Base-by-base conservation (phyloP, 2,329 filamentous ascomycete species). In the Erysiphe pulchra region DNA sequence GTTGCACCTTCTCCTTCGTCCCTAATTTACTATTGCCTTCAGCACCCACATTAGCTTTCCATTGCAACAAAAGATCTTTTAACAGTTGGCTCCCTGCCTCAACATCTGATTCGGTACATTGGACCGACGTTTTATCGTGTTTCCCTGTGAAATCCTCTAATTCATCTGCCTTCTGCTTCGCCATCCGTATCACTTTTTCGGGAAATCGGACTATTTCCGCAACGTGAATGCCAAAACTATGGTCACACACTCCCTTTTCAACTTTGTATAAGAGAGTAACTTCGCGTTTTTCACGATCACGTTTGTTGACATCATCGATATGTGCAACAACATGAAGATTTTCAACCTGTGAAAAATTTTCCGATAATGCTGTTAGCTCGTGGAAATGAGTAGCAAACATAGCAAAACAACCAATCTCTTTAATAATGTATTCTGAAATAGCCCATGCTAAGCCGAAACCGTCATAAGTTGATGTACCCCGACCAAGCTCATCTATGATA, bases 381-480 rank as follows among this genome's bases (percentile, higher is more conserved):
- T 98, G 92, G 65, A 98, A 98, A 60, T 98, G 90, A 1, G 90
- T 98, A 5, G 92, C 90, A 58, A 98, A 98, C 61, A 94, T 77
- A 47, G 84, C 81, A 56, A 84, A 94, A 54, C 86, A 92, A 46
- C 84, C 80, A 49, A 98, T 95, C 58, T 95, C 85, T 48, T 80
- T 84, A 57, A 98, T 72, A 51, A 98, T 95, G 62, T 98, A 85
- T 62, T 98, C 90, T 0, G 84, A 92, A 50, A 98, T 98, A 44
- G 90, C 90, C 90, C 90, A 98, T 0, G 92, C 90, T n/a, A 98
- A 73, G 34, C 92, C 90, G 55, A 98, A 98, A 9, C 90, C 90
- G 59, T 98, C 92, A 60, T 98, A 98, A 0, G 92, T 98, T 50
- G 85, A 94, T 0, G 90, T 98, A 47, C 90, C 90, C 49, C 90